Conservation (phyloP, 1,284 basidiomycete species). For the Leccinum griseonigrum region DNA sequence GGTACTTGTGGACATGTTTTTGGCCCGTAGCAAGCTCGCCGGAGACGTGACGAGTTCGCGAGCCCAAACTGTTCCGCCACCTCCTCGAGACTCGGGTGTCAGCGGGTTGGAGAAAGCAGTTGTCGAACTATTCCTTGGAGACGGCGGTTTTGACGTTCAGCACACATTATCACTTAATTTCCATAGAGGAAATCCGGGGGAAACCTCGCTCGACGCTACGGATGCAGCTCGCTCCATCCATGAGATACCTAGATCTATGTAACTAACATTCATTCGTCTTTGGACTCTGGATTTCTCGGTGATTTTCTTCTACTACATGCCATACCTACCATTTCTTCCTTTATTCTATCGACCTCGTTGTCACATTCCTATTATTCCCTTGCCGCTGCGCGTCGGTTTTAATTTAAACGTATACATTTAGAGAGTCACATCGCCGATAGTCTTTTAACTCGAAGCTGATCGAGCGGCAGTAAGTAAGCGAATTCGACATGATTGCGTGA, state of each 20-base stretch:
- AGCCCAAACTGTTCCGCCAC: background rate
- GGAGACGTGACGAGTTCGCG: constrained; percentile 21
- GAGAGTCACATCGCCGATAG: constrained; percentile 1
- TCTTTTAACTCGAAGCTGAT: constrained; percentile 3
- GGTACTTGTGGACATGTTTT: constrained; percentile 77
- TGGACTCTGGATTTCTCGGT: constrained; percentile 9
- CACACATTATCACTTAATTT: background rate
- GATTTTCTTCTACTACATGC: constrained; percentile 7
- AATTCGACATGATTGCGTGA: constrained; percentile 6
- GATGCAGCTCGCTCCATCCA: background rate
- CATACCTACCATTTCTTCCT: constrained; percentile 15
- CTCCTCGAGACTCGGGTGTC: constrained; percentile 11
- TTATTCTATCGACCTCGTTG: constrained; percentile 12
- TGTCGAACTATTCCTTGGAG: constrained; percentile 53
- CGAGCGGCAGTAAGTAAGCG: background rate
- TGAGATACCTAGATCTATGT: constrained; percentile 15
- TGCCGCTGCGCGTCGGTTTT: constrained; percentile 14
- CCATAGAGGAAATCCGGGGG: constrained; percentile 1
- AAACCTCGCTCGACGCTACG: background rate
- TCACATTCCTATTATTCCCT: constrained; percentile 15
- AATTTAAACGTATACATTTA: constrained; percentile 16
- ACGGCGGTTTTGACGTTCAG: constrained; percentile 13
- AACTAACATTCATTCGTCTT: background rate
- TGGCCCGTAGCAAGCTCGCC: constrained; percentile 53
- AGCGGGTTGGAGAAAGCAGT: constrained; percentile 36